Conservation (phyloP, 108 stramenopile genomes). For the Cyclostephanos tholiformis region DNA sequence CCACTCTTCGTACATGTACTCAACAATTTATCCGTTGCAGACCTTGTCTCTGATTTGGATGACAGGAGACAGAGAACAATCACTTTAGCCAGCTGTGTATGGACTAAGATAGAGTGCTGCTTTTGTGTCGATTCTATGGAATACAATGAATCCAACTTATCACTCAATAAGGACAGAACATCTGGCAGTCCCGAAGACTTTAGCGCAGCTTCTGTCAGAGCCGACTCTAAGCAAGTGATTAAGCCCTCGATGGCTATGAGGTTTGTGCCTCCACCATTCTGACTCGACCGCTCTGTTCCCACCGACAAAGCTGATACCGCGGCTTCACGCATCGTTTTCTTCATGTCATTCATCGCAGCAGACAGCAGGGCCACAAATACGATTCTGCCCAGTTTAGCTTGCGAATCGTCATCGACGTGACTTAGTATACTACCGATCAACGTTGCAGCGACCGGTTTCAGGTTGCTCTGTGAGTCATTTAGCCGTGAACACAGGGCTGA, state of each 20-base stretch:
- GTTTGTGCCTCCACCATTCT: conserved; percentile 68
- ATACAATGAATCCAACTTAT: conserved; percentile 12
- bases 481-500: conserved; percentile 70
- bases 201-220: conserved; percentile 76
- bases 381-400: conserved; percentile 72
- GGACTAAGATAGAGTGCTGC: conserved; percentile 3
- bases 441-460: conserved; percentile 82
- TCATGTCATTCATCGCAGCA: conserved; percentile 85
- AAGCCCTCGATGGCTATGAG: conserved; percentile 57
- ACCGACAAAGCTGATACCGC: conserved; percentile 61
- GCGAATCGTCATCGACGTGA: conserved; percentile 61
- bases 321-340: conserved; percentile 85
- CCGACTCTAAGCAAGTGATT: conserved; percentile 56
- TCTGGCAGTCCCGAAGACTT: conserved; percentile 74
- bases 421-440: conserved; percentile 64
- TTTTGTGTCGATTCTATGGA: conserved; percentile 1
- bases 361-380: conserved; percentile 65
- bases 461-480: conserved; percentile 87
- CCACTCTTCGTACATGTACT: conserved; percentile 37
- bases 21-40: conserved; percentile 70
- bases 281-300: conserved; percentile 46
- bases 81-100: conserved; percentile 51
- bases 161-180: conserved; percentile 57
- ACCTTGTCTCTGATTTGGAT: conserved; percentile 74
- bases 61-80: conserved; percentile 72